phyloP scores from a whole-genome alignment of 345 rosid species.

The Heritiera littoralis region DNA sequence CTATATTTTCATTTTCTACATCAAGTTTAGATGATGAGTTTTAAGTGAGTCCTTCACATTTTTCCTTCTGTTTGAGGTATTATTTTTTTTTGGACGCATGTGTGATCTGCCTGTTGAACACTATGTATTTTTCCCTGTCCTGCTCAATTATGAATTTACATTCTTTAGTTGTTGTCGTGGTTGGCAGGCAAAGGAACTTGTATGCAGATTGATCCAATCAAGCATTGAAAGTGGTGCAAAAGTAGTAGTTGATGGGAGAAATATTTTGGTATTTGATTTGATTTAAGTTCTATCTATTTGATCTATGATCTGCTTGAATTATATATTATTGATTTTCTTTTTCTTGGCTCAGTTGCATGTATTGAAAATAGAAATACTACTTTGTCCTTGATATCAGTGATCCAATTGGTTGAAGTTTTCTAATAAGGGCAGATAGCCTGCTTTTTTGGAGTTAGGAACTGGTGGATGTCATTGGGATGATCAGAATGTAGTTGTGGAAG shows the following conservation, averaged over 20 bases:
- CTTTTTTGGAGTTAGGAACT: not conserved
- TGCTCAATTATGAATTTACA: slow-evolving; percentile 3
- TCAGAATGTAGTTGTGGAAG: not conserved
- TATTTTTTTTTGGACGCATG: not conserved
- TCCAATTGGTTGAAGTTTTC: not conserved
- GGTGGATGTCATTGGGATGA: not conserved
- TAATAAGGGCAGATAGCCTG: not conserved
- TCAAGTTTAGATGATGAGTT: not conserved
- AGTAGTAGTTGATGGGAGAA: slow-evolving; percentile 66
- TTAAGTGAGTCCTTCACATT: not conserved
- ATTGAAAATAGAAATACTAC: slow-evolving; percentile 2
- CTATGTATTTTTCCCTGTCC: not conserved
- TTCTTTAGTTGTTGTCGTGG: not conserved
- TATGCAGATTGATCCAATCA: slow-evolving; percentile 46
- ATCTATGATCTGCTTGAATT: slow-evolving; percentile 5
- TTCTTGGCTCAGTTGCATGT: slow-evolving; percentile 6
- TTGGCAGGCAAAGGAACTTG: slow-evolving; percentile 50
- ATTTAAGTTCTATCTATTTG: slow-evolving; percentile 6
- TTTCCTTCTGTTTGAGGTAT: slow-evolving; percentile 12
- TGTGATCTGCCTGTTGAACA: not conserved
- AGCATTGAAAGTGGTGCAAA: slow-evolving; percentile 56
- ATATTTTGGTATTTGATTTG: slow-evolving; percentile 42
- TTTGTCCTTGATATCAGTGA: not conserved
- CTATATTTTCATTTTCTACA: not conserved
- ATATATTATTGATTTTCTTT: not conserved